phyloP scores from a whole-genome alignment of 2,329 filamentous ascomycete species.

The Stachybotrys echinatus region DNA sequence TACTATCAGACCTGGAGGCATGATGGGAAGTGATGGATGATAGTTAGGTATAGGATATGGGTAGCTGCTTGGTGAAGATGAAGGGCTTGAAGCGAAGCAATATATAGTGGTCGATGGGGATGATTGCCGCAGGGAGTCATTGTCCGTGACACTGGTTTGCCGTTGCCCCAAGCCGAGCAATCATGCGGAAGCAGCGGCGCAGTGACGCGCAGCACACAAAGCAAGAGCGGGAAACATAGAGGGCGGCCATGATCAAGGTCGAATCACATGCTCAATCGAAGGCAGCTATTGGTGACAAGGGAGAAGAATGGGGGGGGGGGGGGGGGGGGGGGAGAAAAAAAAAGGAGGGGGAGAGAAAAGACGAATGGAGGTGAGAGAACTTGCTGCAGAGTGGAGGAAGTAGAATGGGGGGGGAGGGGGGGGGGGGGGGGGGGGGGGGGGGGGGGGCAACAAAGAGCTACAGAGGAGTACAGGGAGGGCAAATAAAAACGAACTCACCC shows the following conservation, averaged over 20 bases:
- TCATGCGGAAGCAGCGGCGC: too few relatives aligned
- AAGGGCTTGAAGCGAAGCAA: too few relatives aligned
- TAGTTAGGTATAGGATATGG: too few relatives aligned
- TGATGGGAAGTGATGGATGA: not conserved
- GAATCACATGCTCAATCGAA: not conserved
- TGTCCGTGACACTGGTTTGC: not conserved
- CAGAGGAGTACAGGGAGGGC: conserved; percentile 2
- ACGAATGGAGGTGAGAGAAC: too few relatives aligned
- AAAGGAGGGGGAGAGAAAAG: too few relatives aligned
- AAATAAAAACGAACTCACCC: conserved; percentile 39
- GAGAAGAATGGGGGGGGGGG: too few relatives aligned
- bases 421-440: too few relatives aligned
- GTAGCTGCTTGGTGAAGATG: too few relatives aligned
- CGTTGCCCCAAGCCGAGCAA: not conserved
- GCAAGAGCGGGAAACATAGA: not conserved
- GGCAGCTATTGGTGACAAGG: not conserved
- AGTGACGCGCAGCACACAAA: not conserved
- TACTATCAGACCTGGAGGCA: not conserved
- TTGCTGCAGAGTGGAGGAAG: too few relatives aligned
- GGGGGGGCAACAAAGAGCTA: not conserved
- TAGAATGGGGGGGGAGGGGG: too few relatives aligned
- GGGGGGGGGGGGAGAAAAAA: too few relatives aligned
- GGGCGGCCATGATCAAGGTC: not conserved
- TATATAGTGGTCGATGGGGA: not conserved
- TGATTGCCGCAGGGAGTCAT: not conserved